Percentiles rank a stretch among this genome's conserved stretches.
phyloP scores from a whole-genome alignment of 805 yeast species.

The Ascoidea rubescens region DNA sequence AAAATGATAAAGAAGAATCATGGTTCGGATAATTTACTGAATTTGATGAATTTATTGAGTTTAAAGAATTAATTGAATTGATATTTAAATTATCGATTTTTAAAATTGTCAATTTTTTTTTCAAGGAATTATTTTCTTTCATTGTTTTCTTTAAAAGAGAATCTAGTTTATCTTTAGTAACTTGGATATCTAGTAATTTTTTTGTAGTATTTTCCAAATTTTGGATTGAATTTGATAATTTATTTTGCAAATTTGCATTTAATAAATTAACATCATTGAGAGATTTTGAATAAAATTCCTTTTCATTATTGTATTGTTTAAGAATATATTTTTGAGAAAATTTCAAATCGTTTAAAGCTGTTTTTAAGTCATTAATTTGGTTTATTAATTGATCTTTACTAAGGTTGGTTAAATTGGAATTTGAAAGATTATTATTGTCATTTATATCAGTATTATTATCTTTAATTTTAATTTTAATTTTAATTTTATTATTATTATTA shows the following conservation, averaged over 20 bases:
- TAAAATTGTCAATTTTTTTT: constrained; percentile 23
- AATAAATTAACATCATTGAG: constrained; percentile 27
- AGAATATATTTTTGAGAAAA: constrained; percentile 31
- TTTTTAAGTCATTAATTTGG: constrained; percentile 21
- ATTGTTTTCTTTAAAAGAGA: constrained; percentile 17
- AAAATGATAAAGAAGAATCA: background rate
- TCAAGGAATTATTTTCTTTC: constrained; percentile 24
- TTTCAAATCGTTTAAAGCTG: constrained; percentile 30
- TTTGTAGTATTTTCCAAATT: constrained; percentile 9
- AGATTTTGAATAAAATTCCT: constrained; percentile 25
- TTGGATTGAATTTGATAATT: constrained; percentile 12
- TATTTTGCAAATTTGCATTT: constrained; percentile 22
- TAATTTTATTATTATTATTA: background rate
- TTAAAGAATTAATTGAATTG: background rate
- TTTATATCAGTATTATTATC: background rate
- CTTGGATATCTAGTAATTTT: constrained; percentile 6
- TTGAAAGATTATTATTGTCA: background rate
- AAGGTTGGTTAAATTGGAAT: constrained; percentile 2
- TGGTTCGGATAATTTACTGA: no score
- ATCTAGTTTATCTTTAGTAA: constrained; percentile 5
- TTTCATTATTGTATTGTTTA: constrained; percentile 30
- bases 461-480: background rate
- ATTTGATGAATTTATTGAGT: no score
- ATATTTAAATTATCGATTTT: constrained; percentile 19
- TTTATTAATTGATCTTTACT: background rate